These are phyloP conservation scores for Westerdykella sp. DNA, from an alignment of 2,329 filamentous ascomycete genomes.

Conservation along the genomic window DNA sequence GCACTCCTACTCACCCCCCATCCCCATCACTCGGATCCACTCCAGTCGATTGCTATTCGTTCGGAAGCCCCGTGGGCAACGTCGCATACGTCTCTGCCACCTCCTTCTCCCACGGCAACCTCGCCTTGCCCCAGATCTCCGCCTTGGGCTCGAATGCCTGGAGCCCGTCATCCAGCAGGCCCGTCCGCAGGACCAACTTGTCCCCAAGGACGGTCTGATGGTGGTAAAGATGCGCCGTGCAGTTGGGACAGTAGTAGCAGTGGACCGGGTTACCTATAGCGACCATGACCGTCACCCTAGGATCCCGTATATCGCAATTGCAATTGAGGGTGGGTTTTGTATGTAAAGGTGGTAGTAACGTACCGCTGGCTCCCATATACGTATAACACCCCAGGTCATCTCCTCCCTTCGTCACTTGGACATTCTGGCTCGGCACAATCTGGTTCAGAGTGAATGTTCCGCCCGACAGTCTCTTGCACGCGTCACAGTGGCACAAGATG, in stretches of 20 bases:
- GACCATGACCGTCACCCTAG: conserved; percentile 3
- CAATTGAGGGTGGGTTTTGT: neutral
- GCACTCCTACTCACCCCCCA: too few relatives aligned
- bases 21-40: too few relatives aligned
- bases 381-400: conserved; percentile 46
- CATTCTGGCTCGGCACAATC: conserved; percentile 45
- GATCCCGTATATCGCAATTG: neutral
- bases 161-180: conserved; percentile 41
- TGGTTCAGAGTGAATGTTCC: conserved; percentile 50
- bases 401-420: conserved; percentile 49
- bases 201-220: conserved; percentile 46
- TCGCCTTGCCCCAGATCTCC: conserved; percentile 52
- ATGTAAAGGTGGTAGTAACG: conserved; percentile 4
- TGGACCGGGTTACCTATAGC: conserved; percentile 46
- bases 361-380: conserved; percentile 52
- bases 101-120: conserved; percentile 48
- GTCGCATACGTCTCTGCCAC: conserved; percentile 43
- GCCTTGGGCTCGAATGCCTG: conserved; percentile 46
- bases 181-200: conserved; percentile 49
- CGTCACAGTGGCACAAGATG: conserved; percentile 51
- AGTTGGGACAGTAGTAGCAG: conserved; percentile 55
- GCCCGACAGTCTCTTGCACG: conserved; percentile 51
- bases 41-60: too few relatives aligned
- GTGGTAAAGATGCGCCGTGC: conserved; percentile 52
- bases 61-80: conserved; percentile 23